phyloP scores from a whole-genome alignment of 2,329 filamentous ascomycete genomes.

The Ambrosiella beaveri region DNA sequence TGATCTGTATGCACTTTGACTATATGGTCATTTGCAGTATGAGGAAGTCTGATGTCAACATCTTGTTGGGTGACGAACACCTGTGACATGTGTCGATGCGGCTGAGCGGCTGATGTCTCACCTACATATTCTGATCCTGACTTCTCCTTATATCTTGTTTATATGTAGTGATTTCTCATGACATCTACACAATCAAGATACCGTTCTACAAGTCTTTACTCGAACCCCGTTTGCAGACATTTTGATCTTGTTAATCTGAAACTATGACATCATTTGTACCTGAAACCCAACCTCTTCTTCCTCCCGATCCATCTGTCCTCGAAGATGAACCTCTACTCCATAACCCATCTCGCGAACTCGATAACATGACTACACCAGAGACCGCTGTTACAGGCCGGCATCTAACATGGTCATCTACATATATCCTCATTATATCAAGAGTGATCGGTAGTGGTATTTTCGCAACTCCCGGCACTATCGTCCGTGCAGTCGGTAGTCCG shows the following conservation, averaged over 20 bases:
- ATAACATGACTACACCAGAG: slow-evolving; percentile 42
- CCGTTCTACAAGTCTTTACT: too few species aligned
- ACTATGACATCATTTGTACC: neutral
- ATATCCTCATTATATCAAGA: slow-evolving; percentile 49
- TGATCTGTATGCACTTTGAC: neutral
- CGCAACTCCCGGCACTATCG: slow-evolving; percentile 50
- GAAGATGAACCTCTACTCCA: neutral
- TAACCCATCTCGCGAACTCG: slow-evolving; percentile 20
- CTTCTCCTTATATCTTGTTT: too few species aligned
- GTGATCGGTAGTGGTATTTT: slow-evolving; percentile 58
- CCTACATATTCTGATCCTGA: too few species aligned
- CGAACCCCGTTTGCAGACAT: too few species aligned
- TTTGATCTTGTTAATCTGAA: neutral
- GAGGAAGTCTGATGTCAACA: too few species aligned
- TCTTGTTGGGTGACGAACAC: too few species aligned
- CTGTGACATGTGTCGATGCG: too few species aligned
- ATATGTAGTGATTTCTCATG: too few species aligned
- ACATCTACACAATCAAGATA: too few species aligned
- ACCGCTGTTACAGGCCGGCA: slow-evolving; percentile 39
- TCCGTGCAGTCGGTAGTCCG: slow-evolving; percentile 47
- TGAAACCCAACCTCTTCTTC: slow-evolving; percentile 6
- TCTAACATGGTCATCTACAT: slow-evolving; percentile 45
- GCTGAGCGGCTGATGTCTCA: too few species aligned
- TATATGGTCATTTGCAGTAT: neutral
- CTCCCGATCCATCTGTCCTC: neutral